Evolutionary conservation across 164 flowering plant species (phyloP), one percentile per base, ranked within the genome.

Genomic region (Sedum album): DNA sequence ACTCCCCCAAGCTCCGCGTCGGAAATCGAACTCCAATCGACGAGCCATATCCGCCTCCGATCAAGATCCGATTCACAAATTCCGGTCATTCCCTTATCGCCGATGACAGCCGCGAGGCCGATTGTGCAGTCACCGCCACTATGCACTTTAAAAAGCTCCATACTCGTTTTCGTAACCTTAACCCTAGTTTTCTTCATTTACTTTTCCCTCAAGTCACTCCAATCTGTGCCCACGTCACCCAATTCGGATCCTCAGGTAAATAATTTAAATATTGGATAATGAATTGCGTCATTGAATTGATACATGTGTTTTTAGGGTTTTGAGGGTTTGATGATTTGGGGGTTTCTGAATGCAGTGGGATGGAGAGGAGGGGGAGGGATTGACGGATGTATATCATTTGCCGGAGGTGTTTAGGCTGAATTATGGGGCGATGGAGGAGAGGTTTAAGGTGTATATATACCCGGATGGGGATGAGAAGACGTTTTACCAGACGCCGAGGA

Each of bases 391-490:
- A 4, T 94, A 83, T 71, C 97, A 94, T 60, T 79, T 73, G 4
- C 85, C 92, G 66, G 79, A 82, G 75, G 75, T 86, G 21, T 93
- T 91, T 68, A 48, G 72, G 67, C 46, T 86, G 76, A 85, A 83
- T 69, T 91, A 85, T 67, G 88, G 57, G 31, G 89, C 77, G 60
- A 94, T 94, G 98, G 89, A 86, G 82, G 77, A 72, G 81, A 77
- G 77, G n/a, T 94, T 91, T 78, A 94, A 84, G 88, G 91, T 91
- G 67, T 94, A 72, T 66, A 82, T 91, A n/a, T 91, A 94, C 69
- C 88, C 93, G 0, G 97, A 94, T 61, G 99, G 99, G 15, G 97
- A 91, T 78, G 86, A 90, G 20, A 85, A 90, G 2, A 91, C 97
- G 4, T 94, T 73, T 65, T 94, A 87, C 73, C 99, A 94, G 80